phyloP scores from a whole-genome alignment of 177 flowering plant genomes.

The Telopea speciosissima region DNA sequence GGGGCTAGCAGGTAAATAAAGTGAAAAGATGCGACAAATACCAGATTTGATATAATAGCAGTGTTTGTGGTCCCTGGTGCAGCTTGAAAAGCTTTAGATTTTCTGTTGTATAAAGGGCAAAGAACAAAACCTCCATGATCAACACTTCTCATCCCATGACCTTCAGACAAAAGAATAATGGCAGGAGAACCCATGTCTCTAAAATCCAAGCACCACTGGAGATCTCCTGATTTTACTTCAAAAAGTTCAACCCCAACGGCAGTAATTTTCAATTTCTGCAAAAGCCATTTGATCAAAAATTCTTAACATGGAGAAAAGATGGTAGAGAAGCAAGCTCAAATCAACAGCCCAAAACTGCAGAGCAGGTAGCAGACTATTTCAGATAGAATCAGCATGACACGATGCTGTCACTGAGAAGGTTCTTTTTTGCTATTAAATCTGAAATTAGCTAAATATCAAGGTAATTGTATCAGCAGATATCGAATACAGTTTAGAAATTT shows the following conservation, averaged over 20 bases:
- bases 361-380: not conserved
- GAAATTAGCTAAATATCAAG: not conserved
- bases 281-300: conserved; percentile 10
- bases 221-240: conserved; percentile 72
- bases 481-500: not conserved
- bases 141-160: conserved; percentile 57
- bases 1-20: not conserved
- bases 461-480: not conserved
- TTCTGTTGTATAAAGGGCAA: conserved; percentile 91
- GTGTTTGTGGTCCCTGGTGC: conserved; percentile 78
- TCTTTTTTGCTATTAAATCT: not conserved
- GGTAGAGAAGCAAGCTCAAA: not conserved
- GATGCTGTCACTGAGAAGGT: not conserved
- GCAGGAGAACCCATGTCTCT: conserved; percentile 97
- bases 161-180: conserved; percentile 61
- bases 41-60: conserved; percentile 71
- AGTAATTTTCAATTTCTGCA: conserved; percentile 86
- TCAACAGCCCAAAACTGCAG: not conserved
- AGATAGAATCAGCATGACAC: not conserved
- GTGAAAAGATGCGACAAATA: conserved; percentile 24
- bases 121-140: conserved; percentile 89
- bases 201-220: conserved; percentile 94
- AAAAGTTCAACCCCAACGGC: conserved; percentile 80
- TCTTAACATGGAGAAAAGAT: not conserved
- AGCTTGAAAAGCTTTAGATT: conserved; percentile 92